A percentile compares a stretch with the other conserved stretches of the same genome.
These are phyloP conservation scores for Phaffomyces thermotolerans DNA, from an alignment of 805 yeast genomes.

Conservation along the genomic window DNA sequence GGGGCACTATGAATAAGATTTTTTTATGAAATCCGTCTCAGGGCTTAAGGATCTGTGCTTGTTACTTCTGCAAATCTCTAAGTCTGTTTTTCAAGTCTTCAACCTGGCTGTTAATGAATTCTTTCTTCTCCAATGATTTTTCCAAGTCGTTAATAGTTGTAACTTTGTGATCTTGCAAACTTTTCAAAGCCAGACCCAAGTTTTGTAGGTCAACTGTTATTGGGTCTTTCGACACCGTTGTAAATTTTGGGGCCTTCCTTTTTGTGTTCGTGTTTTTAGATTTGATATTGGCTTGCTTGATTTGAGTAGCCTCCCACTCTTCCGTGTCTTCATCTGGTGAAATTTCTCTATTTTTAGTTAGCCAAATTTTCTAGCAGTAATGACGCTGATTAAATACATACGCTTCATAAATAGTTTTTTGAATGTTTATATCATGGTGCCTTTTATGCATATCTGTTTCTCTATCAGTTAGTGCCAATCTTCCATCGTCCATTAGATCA, in stretches of 20 bases:
- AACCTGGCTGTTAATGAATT: too few relatives aligned
- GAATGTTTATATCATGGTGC: slow-evolving; percentile 25
- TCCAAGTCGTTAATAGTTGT: background rate
- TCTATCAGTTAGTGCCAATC: slow-evolving; percentile 23
- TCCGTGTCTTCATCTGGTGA: slow-evolving; percentile 18
- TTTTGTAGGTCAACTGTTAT: background rate
- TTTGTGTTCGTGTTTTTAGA: background rate
- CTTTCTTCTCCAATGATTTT: background rate
- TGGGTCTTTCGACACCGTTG: slow-evolving; percentile 1
- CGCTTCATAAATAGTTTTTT: slow-evolving; percentile 28
- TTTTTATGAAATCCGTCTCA: too few relatives aligned
- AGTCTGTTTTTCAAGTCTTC: too few relatives aligned
- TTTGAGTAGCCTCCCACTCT: slow-evolving; percentile 15
- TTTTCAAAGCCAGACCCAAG: background rate
- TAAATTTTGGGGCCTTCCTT: background rate
- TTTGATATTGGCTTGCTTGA: slow-evolving; percentile 11
- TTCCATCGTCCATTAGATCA: slow-evolving; percentile 17
- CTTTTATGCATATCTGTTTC: slow-evolving; percentile 23
- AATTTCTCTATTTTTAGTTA: slow-evolving; percentile 11
- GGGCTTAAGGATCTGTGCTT: too few relatives aligned
- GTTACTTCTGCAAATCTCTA: too few relatives aligned
- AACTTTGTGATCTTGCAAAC: background rate
- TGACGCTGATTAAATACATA: slow-evolving; percentile 5
- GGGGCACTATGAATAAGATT: background rate
- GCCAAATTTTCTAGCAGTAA: slow-evolving; percentile 4